Evolutionary conservation across 371 early-diverging fungal genomes (phyloP).

Genomic region (Rhizopus arrhizus): DNA sequence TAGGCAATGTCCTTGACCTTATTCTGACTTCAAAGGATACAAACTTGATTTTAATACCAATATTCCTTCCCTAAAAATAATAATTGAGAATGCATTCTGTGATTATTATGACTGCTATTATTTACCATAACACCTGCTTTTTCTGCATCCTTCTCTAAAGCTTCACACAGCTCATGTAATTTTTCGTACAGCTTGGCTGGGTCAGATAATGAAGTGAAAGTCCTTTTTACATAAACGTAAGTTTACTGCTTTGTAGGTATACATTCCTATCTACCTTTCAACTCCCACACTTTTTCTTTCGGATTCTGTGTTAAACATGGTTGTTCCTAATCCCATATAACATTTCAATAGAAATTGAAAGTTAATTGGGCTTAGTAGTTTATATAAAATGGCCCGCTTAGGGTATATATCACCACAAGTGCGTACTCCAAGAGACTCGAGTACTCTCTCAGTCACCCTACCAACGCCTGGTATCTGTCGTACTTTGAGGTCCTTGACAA

Average conservation of each 20-base stretch:
- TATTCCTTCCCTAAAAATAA: conserved; percentile 34
- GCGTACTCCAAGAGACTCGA: conserved; percentile 39
- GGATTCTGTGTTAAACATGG: conserved; percentile 25
- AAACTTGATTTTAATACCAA: conserved; percentile 47
- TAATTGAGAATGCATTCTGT: not conserved
- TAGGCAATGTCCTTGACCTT: conserved; percentile 44
- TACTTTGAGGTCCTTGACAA: conserved; percentile 33
- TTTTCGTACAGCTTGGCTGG: conserved; percentile 31
- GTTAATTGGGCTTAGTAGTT: conserved; percentile 44
- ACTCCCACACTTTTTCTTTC: conserved; percentile 47
- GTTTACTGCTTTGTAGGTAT: not conserved
- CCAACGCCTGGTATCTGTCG: conserved; percentile 53
- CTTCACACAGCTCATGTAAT: conserved; percentile 37
- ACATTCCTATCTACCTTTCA: conserved; percentile 32
- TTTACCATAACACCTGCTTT: conserved; percentile 27
- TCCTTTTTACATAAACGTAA: conserved; percentile 21
- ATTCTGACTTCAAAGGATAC: conserved; percentile 42
- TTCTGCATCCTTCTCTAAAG: conserved; percentile 39
- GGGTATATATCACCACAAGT: conserved; percentile 45
- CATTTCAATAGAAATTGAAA: conserved; percentile 42
- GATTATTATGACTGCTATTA: not conserved
- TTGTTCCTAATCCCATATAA: conserved; percentile 44
- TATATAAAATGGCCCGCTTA: conserved; percentile 44
- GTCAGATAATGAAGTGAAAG: conserved; percentile 40
- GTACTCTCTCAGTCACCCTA: conserved; percentile 50